A percentile compares a stretch with the other conserved stretches of the same genome.
Evolutionary conservation across 805 yeast species (phyloP).

Genomic region (Millerago galiae): DNA sequence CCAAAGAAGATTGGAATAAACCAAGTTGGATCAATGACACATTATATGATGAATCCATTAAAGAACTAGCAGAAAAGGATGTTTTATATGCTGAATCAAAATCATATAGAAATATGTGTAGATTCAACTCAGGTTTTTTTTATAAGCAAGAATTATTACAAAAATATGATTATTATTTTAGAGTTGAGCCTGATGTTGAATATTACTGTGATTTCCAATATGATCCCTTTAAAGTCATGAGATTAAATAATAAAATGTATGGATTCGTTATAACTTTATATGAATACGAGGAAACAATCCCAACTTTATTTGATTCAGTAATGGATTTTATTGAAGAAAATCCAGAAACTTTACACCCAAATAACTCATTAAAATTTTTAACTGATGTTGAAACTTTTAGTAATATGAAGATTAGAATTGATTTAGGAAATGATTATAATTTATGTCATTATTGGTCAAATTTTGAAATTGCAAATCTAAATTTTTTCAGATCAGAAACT

Average conservation of each 20-base stretch:
- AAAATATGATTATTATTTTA: slow-evolving; percentile 84
- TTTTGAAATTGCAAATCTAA: slow-evolving; percentile 69
- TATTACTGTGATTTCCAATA: slow-evolving; percentile 82
- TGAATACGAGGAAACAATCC: slow-evolving; percentile 81
- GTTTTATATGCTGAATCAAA: slow-evolving; percentile 60
- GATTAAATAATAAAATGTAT: slow-evolving; percentile 70
- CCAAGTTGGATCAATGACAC: slow-evolving; percentile 67
- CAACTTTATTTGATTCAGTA: slow-evolving; percentile 72
- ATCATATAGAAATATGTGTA: slow-evolving; percentile 89
- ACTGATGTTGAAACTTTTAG: slow-evolving; percentile 42
- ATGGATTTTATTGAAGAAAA: slow-evolving; percentile 53
- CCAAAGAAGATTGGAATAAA: slow-evolving; percentile 67
- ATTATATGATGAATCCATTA: slow-evolving; percentile 40
- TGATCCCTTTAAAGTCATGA: slow-evolving; percentile 82
- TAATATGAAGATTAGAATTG: slow-evolving; percentile 26
- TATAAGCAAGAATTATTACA: slow-evolving; percentile 67
- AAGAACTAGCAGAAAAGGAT: slow-evolving; percentile 36
- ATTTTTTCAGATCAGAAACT: slow-evolving; percentile 61
- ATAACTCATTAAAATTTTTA: slow-evolving; percentile 53
- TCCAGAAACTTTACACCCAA: slow-evolving; percentile 57
- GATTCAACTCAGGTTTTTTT: slow-evolving; percentile 89
- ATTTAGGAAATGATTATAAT: slow-evolving; percentile 50
- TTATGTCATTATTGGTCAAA: slow-evolving; percentile 86
- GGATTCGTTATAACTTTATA: slow-evolving; percentile 81
- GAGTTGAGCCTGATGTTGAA: slow-evolving; percentile 91